Evolutionary conservation across 2,329 filamentous ascomycete species (phyloP).

Genomic region (Tolypocladium ophioglossoides): DNA sequence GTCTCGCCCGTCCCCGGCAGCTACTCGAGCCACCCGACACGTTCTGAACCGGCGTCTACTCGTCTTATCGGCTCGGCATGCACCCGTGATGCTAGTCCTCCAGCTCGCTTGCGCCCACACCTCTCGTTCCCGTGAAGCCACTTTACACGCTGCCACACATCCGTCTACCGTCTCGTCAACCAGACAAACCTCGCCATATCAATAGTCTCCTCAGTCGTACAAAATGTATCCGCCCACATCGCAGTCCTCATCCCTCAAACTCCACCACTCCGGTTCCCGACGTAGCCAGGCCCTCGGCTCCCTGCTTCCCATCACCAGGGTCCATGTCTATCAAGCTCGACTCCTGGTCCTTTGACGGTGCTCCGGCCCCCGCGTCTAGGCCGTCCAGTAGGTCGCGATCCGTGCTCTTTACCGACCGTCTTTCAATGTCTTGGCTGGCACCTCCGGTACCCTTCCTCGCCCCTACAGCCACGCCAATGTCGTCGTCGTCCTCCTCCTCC

Average conservation of each 20-base stretch:
- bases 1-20: neutral
- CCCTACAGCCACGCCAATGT: slow-evolving; percentile 31
- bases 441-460: slow-evolving; percentile 22
- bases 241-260: slow-evolving; percentile 25
- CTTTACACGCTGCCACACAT: neutral
- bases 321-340: slow-evolving; percentile 23
- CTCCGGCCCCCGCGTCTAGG: slow-evolving; percentile 59
- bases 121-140: neutral
- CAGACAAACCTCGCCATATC: neutral
- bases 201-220: neutral
- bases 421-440: slow-evolving; percentile 45
- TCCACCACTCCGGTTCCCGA: slow-evolving; percentile 27
- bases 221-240: neutral
- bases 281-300: slow-evolving; percentile 16
- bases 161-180: neutral
- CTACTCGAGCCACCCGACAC: neutral
- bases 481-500: slow-evolving; percentile 58
- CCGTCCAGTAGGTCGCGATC: slow-evolving; percentile 65
- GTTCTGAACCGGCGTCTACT: neutral
- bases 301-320: slow-evolving; percentile 13
- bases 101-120: neutral
- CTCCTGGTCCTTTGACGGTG: slow-evolving; percentile 20
- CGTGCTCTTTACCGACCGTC: slow-evolving; percentile 52
- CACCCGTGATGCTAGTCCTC: neutral
- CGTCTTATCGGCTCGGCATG: neutral